Base-by-base conservation (phyloP, 176 grass and related monocot genomes). In the Leersia perrieri region DNA sequence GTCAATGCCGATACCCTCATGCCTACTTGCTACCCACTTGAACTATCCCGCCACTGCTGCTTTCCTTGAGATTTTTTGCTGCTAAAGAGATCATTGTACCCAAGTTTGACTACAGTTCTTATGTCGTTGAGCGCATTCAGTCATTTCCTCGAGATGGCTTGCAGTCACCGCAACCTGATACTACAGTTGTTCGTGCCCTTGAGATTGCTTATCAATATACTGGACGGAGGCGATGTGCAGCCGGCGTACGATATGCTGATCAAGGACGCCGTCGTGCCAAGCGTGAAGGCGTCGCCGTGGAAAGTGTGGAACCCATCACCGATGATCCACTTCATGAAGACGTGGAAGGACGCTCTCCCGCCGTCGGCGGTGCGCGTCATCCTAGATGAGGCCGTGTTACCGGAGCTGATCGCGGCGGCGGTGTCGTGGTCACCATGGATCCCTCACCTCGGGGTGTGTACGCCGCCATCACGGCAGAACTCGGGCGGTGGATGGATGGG, bases 161-260 rank as follows among this genome's bases (percentile, higher is more conserved):
- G n/a, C n/a, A n/a, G n/a, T n/a, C n/a, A n/a, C n/a, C n/a, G n/a
- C n/a, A n/a, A n/a, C n/a, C n/a, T n/a, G n/a, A n/a, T n/a, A n/a
- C n/a, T n/a, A n/a, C n/a, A n/a, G n/a, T n/a, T n/a, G n/a, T n/a
- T n/a, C n/a, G n/a, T n/a, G n/a, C n/a, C n/a, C n/a, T n/a, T n/a
- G n/a, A n/a, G n/a, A n/a, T n/a, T n/a, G n/a, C n/a, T n/a, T n/a
- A n/a, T n/a, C n/a, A 82, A 75, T 51, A 27, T 81, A 5, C 77
- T 84, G 58, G 91, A 89, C 16, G 18, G 64, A 15, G 23, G 82
- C 81, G 33, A 61, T 26, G 47, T 94, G n/a, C n/a, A n/a, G n/a
- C n/a, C 84, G 68, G 87, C 91, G 33, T 97, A 94, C 75, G 80
- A 55, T 15, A 84, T 72, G 70, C 87, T 97, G 60, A 82, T 97